Evolutionary conservation across 2,329 filamentous ascomycete species (phyloP).

Genomic region (Phoma sp.): DNA sequence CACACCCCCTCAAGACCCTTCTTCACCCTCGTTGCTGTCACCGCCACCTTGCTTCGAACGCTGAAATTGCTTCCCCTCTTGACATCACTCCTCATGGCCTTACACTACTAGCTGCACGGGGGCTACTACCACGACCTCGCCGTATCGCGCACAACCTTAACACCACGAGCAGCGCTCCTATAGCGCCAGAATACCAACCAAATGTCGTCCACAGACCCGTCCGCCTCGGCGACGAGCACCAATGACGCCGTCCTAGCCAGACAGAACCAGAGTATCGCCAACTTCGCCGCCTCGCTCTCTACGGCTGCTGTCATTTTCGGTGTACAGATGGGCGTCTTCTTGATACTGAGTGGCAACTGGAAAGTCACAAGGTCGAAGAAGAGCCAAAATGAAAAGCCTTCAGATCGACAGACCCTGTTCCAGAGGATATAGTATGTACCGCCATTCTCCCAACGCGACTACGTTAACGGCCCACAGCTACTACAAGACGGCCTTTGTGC

Average conservation of each 20-base stretch:
- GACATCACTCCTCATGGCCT: slow-evolving; percentile 6
- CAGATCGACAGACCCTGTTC: slow-evolving; percentile 44
- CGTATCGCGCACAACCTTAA: slow-evolving; percentile 2
- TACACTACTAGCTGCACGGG: slow-evolving; percentile 5
- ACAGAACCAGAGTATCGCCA: slow-evolving; percentile 46
- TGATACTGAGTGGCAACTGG: slow-evolving; percentile 49
- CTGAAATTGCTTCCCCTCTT: neutral
- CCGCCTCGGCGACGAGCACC: neutral
- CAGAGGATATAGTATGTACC: slow-evolving; percentile 47
- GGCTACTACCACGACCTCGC: neutral
- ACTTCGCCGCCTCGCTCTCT: slow-evolving; percentile 46
- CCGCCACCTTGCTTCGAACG: slow-evolving; percentile 4
- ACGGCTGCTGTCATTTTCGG: slow-evolving; percentile 46
- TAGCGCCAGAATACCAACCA: neutral
- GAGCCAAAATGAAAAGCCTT: slow-evolving; percentile 21
- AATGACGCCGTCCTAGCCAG: neutral
- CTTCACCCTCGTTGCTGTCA: neutral
- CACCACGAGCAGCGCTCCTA: slow-evolving; percentile 5
- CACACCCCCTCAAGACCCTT: slow-evolving; percentile 5
- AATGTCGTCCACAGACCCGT: slow-evolving; percentile 5
- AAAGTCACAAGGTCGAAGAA: slow-evolving; percentile 38
- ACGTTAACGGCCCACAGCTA: slow-evolving; percentile 38
- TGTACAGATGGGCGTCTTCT: slow-evolving; percentile 41
- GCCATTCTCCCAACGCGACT: neutral
- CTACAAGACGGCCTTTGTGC: slow-evolving; percentile 48